These are phyloP conservation scores for Tuber calosporum DNA, from an alignment of 495 filamentous ascomycete species.

Conservation along the genomic window DNA sequence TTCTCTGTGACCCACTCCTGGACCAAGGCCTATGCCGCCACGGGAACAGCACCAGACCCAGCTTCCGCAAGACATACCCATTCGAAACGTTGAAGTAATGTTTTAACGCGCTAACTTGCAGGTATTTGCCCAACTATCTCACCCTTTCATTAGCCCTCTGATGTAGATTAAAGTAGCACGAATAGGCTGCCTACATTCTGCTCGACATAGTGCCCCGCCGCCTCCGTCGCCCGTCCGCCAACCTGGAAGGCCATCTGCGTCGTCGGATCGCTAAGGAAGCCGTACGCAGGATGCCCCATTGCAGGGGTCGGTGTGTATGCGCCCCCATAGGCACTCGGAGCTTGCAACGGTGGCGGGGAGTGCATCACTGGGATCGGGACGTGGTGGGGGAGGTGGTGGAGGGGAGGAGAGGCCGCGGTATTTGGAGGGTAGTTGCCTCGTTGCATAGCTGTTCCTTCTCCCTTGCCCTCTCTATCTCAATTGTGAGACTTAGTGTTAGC, in stretches of 20 bases:
- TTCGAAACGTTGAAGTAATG: slow-evolving; percentile 98
- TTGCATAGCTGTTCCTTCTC: slow-evolving; percentile 17
- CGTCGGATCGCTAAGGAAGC: slow-evolving; percentile 35
- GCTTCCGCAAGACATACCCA: slow-evolving; percentile 75
- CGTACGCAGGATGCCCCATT: slow-evolving; percentile 43
- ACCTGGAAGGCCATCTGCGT: slow-evolving; percentile 35
- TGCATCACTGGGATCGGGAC: slow-evolving; percentile 96
- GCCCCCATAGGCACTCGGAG: slow-evolving; percentile 52
- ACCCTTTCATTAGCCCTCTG: slow-evolving; percentile 15
- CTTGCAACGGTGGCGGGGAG: slow-evolving; percentile 81
- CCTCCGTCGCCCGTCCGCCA: slow-evolving; percentile 34
- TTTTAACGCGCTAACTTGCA: slow-evolving; percentile 55
- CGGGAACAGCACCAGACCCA: slow-evolving; percentile 86
- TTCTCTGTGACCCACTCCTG: slow-evolving; percentile 57
- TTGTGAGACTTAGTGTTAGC: neutral
- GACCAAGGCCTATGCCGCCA: slow-evolving; percentile 98
- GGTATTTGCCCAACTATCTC: slow-evolving; percentile 31
- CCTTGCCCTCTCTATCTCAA: neutral
- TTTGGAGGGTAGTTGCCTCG: slow-evolving; percentile 27
- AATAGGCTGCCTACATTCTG: slow-evolving; percentile 87
- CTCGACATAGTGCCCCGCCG: slow-evolving; percentile 26
- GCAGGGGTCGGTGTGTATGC: slow-evolving; percentile 60
- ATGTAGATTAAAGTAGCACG: slow-evolving; percentile 29
- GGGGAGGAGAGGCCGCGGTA: slow-evolving; percentile 58
- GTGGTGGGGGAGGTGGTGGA: slow-evolving; percentile 97